Evolutionary conservation across 768 basidiomycete species (phyloP), one percentile per base, ranked within the genome.

Genomic region (Agrocybe praecox): DNA sequence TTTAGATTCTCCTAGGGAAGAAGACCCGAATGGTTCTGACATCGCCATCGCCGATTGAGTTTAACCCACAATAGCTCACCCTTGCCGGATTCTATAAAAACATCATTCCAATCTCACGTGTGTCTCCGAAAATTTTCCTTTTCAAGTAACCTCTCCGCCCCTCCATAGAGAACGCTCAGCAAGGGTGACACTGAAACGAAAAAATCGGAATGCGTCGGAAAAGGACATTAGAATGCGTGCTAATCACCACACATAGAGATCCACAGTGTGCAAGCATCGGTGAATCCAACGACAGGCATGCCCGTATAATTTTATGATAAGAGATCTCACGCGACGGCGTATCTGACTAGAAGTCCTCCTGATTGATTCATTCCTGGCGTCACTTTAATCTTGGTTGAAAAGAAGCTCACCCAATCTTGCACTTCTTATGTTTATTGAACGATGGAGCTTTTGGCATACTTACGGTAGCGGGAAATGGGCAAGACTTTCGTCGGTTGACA

Each of bases 21-120:
- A 58, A 61, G 62, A 51, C 56, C 58, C 60, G 58, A 62, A 53
- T 23, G 46, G 57, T 49, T 54, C 36, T 60, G 58, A 56, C 62
- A 67, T 61, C 62, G 58, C 55, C 62, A 65, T 59, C 60, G 55
- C 53, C 53, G 63, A 62, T 61, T 62, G 46, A 59, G 62, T 57
- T 59, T 58, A 57, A 55, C 42, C 52, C 32, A 54, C 49, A 53
- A 58, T 58, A 53, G 52, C 45, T 53, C 48, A 40, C 47, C 18
- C 40, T 42, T 47, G 57, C 46, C 57, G 40, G 52, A 45, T 26
- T 50, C 24, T 43, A 34, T 52, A 52, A 42, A 42, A 17, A 42
- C 55, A 44, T 44, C 32, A 47, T 44, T 34, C 26, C 46, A 21
- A 19, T 46, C 34, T 58, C 57, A 58, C 57, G 57, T 58, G 57